A percentile compares a stretch with the other conserved stretches of the same genome.
Conservation (phyloP, 2,329 filamentous ascomycete genomes). For the Pseudopithomyces maydicus region DNA sequence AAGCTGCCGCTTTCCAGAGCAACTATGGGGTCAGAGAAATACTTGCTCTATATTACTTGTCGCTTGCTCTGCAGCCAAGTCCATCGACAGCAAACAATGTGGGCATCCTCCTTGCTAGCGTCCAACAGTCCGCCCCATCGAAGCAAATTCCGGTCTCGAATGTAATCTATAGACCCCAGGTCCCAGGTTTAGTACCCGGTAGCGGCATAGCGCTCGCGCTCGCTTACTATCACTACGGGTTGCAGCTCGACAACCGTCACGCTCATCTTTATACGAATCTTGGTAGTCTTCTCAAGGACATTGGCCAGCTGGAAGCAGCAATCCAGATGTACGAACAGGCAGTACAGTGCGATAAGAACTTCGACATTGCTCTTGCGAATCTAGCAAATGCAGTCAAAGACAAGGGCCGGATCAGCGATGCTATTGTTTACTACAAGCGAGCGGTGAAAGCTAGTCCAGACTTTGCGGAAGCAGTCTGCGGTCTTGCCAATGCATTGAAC, state of each 20-base stretch:
- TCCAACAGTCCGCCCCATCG: constrained; percentile 70
- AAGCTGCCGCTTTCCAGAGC: constrained; percentile 60
- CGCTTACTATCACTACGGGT: constrained; percentile 93
- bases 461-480: constrained; percentile 96
- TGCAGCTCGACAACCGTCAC: constrained; percentile 83
- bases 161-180: constrained; percentile 46
- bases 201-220: constrained; percentile 88
- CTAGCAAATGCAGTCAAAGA: constrained; percentile 98
- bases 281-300: constrained; percentile 92
- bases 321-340: constrained; percentile 98
- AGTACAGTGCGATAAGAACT: constrained; percentile 87
- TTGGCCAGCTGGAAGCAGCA: constrained; percentile 87
- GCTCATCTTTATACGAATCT: constrained; percentile 97
- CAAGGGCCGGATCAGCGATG: constrained; percentile 87
- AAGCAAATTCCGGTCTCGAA: constrained; percentile 50
- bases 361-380: constrained; percentile 96
- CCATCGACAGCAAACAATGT: constrained; percentile 98
- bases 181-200: constrained; percentile 81
- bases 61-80: constrained; percentile 89
- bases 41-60: constrained; percentile 91
- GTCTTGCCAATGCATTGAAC: constrained; percentile 90
- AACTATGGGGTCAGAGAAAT: constrained; percentile 87
- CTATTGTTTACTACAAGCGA: constrained; percentile 87
- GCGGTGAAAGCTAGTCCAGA: constrained; percentile 91
- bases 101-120: constrained; percentile 91